Base-by-base conservation (phyloP, 306 rosid species). In the Ammopiptanthus mongolicus region DNA sequence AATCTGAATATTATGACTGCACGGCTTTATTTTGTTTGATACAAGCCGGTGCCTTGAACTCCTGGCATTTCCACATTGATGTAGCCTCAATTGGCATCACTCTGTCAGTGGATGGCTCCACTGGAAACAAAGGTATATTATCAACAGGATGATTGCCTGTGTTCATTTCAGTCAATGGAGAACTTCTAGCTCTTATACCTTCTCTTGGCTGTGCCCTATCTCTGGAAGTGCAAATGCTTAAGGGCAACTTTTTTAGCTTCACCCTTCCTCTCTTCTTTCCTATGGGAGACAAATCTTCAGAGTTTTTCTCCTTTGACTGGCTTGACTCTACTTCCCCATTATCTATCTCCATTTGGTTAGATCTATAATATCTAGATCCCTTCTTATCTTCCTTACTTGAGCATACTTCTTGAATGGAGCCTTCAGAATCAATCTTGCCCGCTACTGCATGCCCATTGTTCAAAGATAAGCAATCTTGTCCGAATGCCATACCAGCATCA, bases 211-310 rank as follows among this genome's bases (percentile, higher is more conserved):
- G 84, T 50, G 87, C 82, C 76, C 82, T 87, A 34, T 88, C 96
- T 86, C 86, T 83, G 47, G 84, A 81, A 14, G 88, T 68, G 79
- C 90, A 88, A 65, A 82, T 82, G 87, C 93, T 92, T 56, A 89
- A 89, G 8, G 96, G 89, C 84, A 92, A 72, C 82, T 86, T 89
- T 74, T 89, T 92, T 77, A 89, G 91, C 90, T 89, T 92, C 84
- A 86, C 93, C 86, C 96, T 88, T 77, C 97, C 97, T 83, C 90
- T 92, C 84, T 86, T 92, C 85, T 81, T 92, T 42, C 88, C 90
- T 17, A 82, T 72, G 53, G 80, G 53, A 75, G 76, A 70, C 47
- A 61, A 28, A 50, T 83, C 90, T 18, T 87, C 92, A 46, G 76
- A 72, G 19, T 3, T 70, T 88, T 83, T 88, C 78, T 85, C 97